Conservation (phyloP, 345 rosid species). For the Eucalyptus microcorys region DNA sequence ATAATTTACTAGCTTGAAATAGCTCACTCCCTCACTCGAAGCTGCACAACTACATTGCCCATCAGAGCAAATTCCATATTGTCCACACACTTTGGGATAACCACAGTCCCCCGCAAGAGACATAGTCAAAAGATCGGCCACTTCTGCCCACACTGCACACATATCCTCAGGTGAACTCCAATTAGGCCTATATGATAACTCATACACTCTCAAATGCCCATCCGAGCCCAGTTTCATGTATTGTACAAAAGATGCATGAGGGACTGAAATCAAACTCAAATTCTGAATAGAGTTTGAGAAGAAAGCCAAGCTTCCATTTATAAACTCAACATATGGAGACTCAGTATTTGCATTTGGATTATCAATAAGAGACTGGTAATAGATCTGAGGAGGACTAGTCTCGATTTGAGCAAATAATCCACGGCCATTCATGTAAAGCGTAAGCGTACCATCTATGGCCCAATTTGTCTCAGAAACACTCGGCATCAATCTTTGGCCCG, state of each 20-base stretch:
- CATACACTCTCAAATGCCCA: slow-evolving; percentile 4
- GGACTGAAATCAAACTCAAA: not conserved
- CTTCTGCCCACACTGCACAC: not conserved
- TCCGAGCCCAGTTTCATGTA: not conserved
- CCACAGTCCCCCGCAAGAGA: not conserved
- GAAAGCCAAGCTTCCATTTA: not conserved
- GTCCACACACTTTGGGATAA: slow-evolving; percentile 4
- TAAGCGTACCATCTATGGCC: not conserved
- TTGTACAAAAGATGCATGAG: not conserved
- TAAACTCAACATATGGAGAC: not conserved
- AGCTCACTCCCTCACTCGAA: not conserved
- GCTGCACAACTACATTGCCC: slow-evolving; percentile 1
- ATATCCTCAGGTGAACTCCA: accelerated
- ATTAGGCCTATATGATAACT: not conserved
- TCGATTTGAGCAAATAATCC: not conserved
- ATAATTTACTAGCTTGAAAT: not conserved
- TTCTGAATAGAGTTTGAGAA: not conserved
- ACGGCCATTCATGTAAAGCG: not conserved
- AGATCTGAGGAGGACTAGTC: not conserved
- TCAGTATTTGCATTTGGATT: not conserved
- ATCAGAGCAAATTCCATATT: slow-evolving; percentile 2
- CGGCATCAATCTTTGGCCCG: not conserved
- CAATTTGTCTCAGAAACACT: not conserved
- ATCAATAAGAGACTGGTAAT: not conserved
- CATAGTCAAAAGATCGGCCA: not conserved